Conservation (phyloP, 78 protist species). For the Dictyostelium purpureum region DNA sequence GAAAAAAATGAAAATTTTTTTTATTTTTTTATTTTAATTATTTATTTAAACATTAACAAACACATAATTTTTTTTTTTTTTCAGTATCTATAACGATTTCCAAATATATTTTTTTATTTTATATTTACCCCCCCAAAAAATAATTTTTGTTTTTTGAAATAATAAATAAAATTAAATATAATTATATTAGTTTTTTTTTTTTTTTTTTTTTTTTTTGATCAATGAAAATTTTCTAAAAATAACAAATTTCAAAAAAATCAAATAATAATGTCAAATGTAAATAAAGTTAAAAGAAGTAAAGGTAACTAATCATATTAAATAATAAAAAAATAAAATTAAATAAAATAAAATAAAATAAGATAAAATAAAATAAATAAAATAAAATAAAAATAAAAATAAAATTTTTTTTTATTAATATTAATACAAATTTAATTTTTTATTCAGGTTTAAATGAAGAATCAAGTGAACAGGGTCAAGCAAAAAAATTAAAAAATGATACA, state of each 20-base stretch:
- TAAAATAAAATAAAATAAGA: not conserved
- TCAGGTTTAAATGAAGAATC: not conserved
- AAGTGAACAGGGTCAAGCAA: not conserved
- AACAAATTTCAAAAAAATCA: not conserved
- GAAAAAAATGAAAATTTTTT: too few species aligned
- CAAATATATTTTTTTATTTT: too few species aligned
- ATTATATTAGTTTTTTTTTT: not conserved
- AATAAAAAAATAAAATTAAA: not conserved
- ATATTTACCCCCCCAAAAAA: too few species aligned
- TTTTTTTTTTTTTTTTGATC: not conserved
- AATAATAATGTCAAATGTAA: not conserved
- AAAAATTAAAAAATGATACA: not conserved
- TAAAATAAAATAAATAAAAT: not conserved
- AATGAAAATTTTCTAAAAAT: not conserved
- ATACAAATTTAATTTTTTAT: not conserved
- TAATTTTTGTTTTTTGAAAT: too few species aligned
- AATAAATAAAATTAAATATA: too few species aligned
- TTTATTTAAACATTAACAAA: too few species aligned
- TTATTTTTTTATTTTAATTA: too few species aligned
- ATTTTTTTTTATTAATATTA: not conserved
- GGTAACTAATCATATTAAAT: too few species aligned
- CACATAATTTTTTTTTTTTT: too few species aligned
- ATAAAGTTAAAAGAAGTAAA: too few species aligned
- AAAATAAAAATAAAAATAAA: not conserved
- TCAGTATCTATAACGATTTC: too few species aligned